These are phyloP conservation scores for Mycena galericulata DNA, from an alignment of 768 basidiomycete species.

Conservation along the genomic window DNA sequence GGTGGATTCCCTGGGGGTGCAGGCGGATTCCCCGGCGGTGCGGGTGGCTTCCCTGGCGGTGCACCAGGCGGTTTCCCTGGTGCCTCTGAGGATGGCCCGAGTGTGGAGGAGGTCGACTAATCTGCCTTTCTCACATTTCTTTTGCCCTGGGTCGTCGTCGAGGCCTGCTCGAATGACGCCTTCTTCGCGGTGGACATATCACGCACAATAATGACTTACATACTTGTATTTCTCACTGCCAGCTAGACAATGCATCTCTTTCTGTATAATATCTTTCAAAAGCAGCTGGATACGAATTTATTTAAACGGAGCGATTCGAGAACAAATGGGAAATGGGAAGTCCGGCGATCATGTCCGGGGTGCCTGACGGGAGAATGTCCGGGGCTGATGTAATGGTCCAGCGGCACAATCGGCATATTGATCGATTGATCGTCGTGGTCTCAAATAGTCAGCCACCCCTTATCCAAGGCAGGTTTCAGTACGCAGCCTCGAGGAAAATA, in stretches of 20 bases:
- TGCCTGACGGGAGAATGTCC: too few relatives aligned
- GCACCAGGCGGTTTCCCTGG: slow-evolving; percentile 79
- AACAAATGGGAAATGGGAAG: too few relatives aligned
- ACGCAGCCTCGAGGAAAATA: too few relatives aligned
- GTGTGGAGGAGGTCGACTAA: slow-evolving; percentile 93
- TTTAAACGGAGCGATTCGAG: too few relatives aligned
- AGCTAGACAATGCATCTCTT: slow-evolving; percentile 20
- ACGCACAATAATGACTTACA: slow-evolving; percentile 21
- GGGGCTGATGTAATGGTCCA: too few relatives aligned
- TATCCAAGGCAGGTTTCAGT: too few relatives aligned
- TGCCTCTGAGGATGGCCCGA: slow-evolving; percentile 84
- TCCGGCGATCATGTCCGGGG: too few relatives aligned
- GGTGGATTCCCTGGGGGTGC: slow-evolving; percentile 61
- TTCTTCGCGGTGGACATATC: slow-evolving; percentile 25
- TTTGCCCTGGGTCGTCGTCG: slow-evolving; percentile 29
- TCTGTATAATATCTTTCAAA: slow-evolving; percentile 16
- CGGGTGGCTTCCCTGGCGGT: slow-evolving; percentile 56
- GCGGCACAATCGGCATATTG: too few relatives aligned
- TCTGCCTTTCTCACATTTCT: slow-evolving; percentile 27
- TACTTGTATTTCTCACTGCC: slow-evolving; percentile 14
- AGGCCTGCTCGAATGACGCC: slow-evolving; percentile 26
- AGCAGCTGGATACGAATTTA: too few relatives aligned
- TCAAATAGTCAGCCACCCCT: too few relatives aligned
- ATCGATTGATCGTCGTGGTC: too few relatives aligned
- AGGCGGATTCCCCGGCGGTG: slow-evolving; percentile 66